These are phyloP conservation scores for Pseudocercospora musae DNA, from an alignment of 2,329 filamentous ascomycete species.

Conservation along the genomic window DNA sequence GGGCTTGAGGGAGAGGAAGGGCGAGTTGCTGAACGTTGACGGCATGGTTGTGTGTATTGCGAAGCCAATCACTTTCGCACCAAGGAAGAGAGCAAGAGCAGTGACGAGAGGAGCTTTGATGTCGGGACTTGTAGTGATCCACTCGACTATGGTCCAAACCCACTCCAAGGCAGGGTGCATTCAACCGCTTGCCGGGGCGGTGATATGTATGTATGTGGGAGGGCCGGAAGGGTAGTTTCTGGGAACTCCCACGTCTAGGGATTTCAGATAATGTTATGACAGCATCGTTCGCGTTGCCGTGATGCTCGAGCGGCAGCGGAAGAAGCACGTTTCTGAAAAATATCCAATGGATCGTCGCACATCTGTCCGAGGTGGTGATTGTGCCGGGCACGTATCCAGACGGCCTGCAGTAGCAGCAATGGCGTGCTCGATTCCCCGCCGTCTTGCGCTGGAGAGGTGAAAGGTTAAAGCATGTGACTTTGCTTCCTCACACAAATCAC, in stretches of 20 bases:
- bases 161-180: constrained; percentile 8
- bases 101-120: constrained; percentile 10
- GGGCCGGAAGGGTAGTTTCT: background rate
- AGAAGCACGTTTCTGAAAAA: background rate
- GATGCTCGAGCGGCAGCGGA: background rate
- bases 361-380: background rate
- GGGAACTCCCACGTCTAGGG: too few species aligned
- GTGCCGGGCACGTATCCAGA: background rate
- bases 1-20: constrained; percentile 29
- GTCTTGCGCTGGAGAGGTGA: background rate
- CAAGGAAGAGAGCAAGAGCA: constrained; percentile 10
- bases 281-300: background rate
- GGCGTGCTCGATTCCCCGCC: constrained; percentile 1
- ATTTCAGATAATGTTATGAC: too few species aligned
- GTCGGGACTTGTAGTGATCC: constrained; percentile 9
- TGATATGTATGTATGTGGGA: background rate
- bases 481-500: background rate
- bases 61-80: constrained; percentile 4
- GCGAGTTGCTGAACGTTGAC: constrained; percentile 22
- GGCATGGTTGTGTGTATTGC: constrained; percentile 22
- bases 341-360: background rate
- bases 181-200: background rate
- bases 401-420: constrained; percentile 1
- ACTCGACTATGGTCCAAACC: constrained; percentile 4
- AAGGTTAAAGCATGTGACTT: background rate